Evolutionary conservation across 306 rosid species (phyloP), one percentile per base, ranked within the genome.

Genomic region (Canavalia gladiata): DNA sequence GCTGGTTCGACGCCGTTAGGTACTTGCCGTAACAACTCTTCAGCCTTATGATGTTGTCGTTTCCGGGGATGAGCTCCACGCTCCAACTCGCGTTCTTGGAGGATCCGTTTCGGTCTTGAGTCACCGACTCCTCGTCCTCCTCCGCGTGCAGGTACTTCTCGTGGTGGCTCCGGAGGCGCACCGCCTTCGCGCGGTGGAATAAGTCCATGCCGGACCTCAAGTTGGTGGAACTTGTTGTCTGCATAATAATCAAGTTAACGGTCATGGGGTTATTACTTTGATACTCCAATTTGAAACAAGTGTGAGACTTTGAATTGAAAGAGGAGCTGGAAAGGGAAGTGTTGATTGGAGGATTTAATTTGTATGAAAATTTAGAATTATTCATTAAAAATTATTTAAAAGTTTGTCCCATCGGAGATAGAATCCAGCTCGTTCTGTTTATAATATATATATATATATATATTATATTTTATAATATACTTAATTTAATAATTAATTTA

Each of bases 91-190:
- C 90, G 18, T 41, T 86, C 34, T 69, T 85, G 71, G 97, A 85
- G 39, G 97, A 86, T 9, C 97, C 97, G 51, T 84, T 84, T 5
- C 94, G 84, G 58, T 88, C 96, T 59, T 92, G 98, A 73, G 65
- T 78, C 5, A 92, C 97, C 9, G 94, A 72, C 8, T 87, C 98
- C 30, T 94, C 91, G 69, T 94, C 97, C 3, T 92, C 97, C 0
- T 90, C 96, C 3, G 98, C 98, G 1, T 76, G 47, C 0, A 94
- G 97, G 80, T 91, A 94, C 87, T 92, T 94, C 69, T 91, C 91
- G 81, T 87, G 98, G 88, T 86, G 91, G 91, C 97, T 83, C 1
- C 92, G 83, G 42, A 94, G 93, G 0, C 97, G 85, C 63, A 94
- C 94, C 50, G 89, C 89, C 84, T 94, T 92, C 39, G 97, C 98